Conservation (phyloP, 768 basidiomycete species). For the Candolleomyces eurysporus region DNA sequence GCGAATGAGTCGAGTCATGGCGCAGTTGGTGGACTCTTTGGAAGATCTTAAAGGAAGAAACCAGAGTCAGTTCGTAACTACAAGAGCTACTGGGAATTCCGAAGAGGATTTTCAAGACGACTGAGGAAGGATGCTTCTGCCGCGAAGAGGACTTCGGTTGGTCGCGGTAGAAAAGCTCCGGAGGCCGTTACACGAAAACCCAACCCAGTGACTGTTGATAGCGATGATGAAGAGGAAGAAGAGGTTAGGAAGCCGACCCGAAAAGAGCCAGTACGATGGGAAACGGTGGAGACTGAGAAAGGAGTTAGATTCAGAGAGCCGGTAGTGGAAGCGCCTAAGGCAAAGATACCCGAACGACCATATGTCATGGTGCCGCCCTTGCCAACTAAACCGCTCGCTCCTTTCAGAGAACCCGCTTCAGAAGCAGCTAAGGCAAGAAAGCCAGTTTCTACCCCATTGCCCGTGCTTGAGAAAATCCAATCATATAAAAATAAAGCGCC, state of each 20-base stretch:
- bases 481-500: not conserved
- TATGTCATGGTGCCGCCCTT: constrained; percentile 1
- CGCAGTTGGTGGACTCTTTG: not conserved
- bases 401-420: not conserved
- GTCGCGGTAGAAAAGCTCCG: not conserved
- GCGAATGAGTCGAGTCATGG: not conserved
- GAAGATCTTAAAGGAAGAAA: not conserved
- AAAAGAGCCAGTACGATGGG: not conserved
- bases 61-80: not conserved
- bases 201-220: not conserved
- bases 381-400: not conserved
- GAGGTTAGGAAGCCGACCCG: not conserved
- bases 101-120: constrained; percentile 6
- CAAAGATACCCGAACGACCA: not conserved
- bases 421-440: not conserved
- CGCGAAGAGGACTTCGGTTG: not conserved
- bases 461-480: not conserved
- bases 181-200: not conserved
- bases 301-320: not conserved
- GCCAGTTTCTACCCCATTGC: not conserved
- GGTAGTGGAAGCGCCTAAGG: not conserved
- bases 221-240: not conserved
- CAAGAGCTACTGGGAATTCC: no score
- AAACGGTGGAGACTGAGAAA: not conserved
- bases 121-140: constrained; percentile 3